These are phyloP conservation scores for Phialocephala subalpina DNA, from an alignment of 2,329 filamentous ascomycete genomes.

Conservation along the genomic window DNA sequence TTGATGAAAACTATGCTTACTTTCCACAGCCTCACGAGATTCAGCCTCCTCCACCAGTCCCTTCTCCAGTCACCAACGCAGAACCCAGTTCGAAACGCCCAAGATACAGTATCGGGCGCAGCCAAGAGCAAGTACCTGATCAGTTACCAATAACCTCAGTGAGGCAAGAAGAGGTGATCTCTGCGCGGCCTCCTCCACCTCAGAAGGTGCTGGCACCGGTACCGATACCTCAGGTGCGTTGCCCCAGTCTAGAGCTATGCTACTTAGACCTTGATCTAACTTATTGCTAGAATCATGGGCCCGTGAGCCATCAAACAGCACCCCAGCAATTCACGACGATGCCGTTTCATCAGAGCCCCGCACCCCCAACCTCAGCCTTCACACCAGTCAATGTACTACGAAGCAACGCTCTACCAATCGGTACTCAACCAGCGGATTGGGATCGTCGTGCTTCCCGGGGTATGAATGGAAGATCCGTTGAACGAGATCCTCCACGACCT, in stretches of 20 bases:
- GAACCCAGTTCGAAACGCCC: not conserved
- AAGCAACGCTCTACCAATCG: not conserved
- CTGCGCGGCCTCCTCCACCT: not conserved
- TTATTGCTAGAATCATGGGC: not conserved
- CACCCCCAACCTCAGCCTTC: not conserved
- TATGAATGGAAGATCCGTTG: not conserved
- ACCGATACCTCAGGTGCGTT: not conserved
- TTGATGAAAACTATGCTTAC: not conserved
- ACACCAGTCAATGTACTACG: constrained; percentile 1
- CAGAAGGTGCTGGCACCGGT: not conserved
- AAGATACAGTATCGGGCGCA: not conserved
- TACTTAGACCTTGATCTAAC: not conserved
- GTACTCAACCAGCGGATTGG: not conserved
- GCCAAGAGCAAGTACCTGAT: not conserved
- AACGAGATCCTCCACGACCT: not conserved
- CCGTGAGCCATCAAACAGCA: not conserved
- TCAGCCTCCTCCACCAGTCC: not conserved
- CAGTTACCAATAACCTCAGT: not conserved
- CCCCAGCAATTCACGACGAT: not conserved
- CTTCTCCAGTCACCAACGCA: not conserved
- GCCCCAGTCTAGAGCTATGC: not conserved
- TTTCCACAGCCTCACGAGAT: not conserved
- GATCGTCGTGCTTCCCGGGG: not conserved
- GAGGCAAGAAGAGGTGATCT: not conserved
- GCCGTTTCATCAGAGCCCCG: not conserved